Base-by-base conservation (phyloP, 768 basidiomycete species). In the Lentinus tigrinus region DNA sequence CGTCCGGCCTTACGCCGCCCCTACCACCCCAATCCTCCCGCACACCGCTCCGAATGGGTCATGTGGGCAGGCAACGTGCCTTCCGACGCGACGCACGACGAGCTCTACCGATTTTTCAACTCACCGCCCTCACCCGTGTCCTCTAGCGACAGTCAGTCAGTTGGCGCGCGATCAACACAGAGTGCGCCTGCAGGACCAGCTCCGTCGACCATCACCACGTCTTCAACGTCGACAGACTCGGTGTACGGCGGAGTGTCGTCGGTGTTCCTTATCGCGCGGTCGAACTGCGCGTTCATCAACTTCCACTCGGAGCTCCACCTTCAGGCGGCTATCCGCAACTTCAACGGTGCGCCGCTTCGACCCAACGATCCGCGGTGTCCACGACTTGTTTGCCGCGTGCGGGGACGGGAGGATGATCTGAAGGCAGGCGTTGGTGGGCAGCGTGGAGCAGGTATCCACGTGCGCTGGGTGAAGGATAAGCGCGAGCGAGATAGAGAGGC, bases 11-110 rank as follows among this genome's bases (percentile, higher is more conserved):
- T 74, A 24, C 84, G 87, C 40, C 79, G 81, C 9, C 65, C 79
- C 21, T 89, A 86, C 64, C 89, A 90, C 61, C 88, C 88, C 2
- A 87, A 84, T 56, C 82, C 86, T 0, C 88, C 89, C 13, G 74
- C 84, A 11, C 79, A 89, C 52, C 83, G 92, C 14, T 92, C 91
- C 7, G 91, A 93, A 57, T 95, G 90, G 91, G 94, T 94, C 1
- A 93, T 95, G 91, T 97, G 95, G 95, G 87, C 86, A 13, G 95
- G 95, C 10, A 98, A 98, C 67, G 89, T 97, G 3, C 91, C 92
- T 2, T 79, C 81, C 5, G 91, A 95, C 65, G 85, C 92, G 16
- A 85, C 84, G 3, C 83, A 93, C 58, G 87, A 93, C 63, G 95
- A 97, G 67, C 77, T 97, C 4, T 91, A 88, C 89, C 77, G 77